Evolutionary conservation across 176 grass and related monocot genomes (phyloP), one percentile per base, ranked within the genome.

Genomic region (Rhynchospora tenuis): DNA sequence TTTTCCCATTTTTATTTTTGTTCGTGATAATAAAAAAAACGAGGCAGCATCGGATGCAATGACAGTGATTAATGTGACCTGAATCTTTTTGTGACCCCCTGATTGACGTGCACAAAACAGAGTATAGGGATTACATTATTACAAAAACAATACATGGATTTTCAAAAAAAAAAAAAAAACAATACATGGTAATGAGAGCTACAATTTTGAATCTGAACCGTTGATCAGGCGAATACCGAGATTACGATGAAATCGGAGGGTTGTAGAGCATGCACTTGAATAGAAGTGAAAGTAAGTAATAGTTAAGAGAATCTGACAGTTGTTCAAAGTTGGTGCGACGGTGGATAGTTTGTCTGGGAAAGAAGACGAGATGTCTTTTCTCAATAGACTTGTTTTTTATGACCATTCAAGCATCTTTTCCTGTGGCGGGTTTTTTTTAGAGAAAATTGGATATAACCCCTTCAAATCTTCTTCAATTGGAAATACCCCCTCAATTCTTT

Each of bases 71-170:
- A 60, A 82, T 82, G 22, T n/a, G 80, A 82, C 60, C 42, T 27
- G 61, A 81, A 17, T 82, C 60, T 66, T 75, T 33, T 64, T 82
- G 22, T 81, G 79, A 44, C 79, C 79, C 45, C 59, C 20, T 82
- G 80, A 82, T 82, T 82, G 80, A 82, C 80, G 59, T 64, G 42
- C 60, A 82, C 42, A 23, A 67, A 82, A 67, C 80, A 52, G 17
- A 63, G 16, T 22, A 63, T 10, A 46, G 6, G 17, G 0, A 7
- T 23, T 4, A 62, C 3, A 11, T n/a, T n/a, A n/a, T n/a, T n/a
- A n/a, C n/a, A n/a, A n/a, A n/a, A n/a, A n/a, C n/a, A n/a, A n/a
- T n/a, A n/a, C n/a, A n/a, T n/a, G n/a, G n/a, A n/a, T n/a, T n/a
- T n/a, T n/a, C n/a, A 19, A 79, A 16, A 20, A 43, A 13, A 66